Base-by-base conservation (phyloP, 2,329 filamentous ascomycete species). In the Trichoderma afroharzianum region DNA sequence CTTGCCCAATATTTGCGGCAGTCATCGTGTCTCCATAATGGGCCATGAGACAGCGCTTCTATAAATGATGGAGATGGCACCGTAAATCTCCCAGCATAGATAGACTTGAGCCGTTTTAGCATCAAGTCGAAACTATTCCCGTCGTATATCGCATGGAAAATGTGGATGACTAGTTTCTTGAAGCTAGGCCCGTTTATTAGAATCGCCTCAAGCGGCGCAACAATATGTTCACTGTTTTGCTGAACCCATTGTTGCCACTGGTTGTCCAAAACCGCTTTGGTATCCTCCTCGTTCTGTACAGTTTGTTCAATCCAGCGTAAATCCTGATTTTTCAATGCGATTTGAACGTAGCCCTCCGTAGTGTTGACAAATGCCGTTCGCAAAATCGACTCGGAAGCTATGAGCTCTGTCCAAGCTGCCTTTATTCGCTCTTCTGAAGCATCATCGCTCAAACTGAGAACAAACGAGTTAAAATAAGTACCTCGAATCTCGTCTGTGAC, bases 91-190 rank as follows among this genome's bases (percentile, higher is more conserved):
- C 66, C 67, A 3, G 43, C 15, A 55, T 79, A 80, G 8, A 75
- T 59, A 9, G 63, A 55, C 32, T 77, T 18, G 77, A 97, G 83
- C 24, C 85, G 81, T 3, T 87, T 78, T 24, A 97, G 84, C 50
- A 97, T 85, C 28, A 93, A 79, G 2, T 87, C 85, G 50, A 97
- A 86, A 73, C 94, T 95, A 74, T 88, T 91, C 2, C 94, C 95
- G 80, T 98, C 95, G 76, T 98, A 98, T 0, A 97, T 80, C 0
- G 88, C 94, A 78, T 98, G 95, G 80, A 97, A 97, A 0, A 97
- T 90, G 59, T 92, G 87, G 3, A 97, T 76, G 3, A 85, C 81
- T 36, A 97, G 80, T 0, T 85, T 73, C 7, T 76, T 76, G 1
- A 74, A 75, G 1, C 74, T 74, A 0, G 71, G 67, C 6, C 77